Evolutionary conservation across 2,329 filamentous ascomycete genomes (phyloP).

Genomic region (Lachnellula hyalina): DNA sequence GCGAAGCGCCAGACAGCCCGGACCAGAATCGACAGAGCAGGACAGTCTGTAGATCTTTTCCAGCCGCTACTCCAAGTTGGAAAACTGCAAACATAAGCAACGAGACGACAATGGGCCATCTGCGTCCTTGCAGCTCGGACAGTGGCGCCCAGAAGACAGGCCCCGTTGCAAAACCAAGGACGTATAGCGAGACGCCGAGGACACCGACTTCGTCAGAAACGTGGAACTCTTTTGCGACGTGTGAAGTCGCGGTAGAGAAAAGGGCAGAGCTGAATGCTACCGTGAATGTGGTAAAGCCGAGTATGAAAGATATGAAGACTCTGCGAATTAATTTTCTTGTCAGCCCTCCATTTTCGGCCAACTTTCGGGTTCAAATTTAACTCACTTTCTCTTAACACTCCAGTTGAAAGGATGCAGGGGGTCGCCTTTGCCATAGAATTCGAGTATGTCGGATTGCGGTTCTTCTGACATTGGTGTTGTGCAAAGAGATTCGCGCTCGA

Average conservation of each 20-base stretch:
- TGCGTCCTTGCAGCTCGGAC: slow-evolving; percentile 55
- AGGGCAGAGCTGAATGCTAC: slow-evolving; percentile 27
- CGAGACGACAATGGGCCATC: slow-evolving; percentile 51
- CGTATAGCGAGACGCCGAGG: slow-evolving; percentile 52
- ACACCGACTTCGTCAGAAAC: slow-evolving; percentile 51
- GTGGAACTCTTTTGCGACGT: slow-evolving; percentile 46
- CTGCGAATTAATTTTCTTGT: neutral
- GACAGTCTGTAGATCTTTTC: slow-evolving; percentile 51
- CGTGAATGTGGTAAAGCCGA: slow-evolving; percentile 26
- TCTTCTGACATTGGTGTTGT: too few relatives aligned
- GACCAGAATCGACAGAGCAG: slow-evolving; percentile 61
- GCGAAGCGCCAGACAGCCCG: slow-evolving; percentile 49
- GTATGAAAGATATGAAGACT: slow-evolving; percentile 17
- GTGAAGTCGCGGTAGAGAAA: slow-evolving; percentile 42
- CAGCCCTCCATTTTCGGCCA: neutral
- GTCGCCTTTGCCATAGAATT: neutral
- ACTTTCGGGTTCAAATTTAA: neutral
- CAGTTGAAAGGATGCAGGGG: neutral
- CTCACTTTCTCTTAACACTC: neutral
- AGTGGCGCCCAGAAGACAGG: slow-evolving; percentile 63
- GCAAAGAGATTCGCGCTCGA: too few relatives aligned
- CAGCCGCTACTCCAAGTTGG: slow-evolving; percentile 51
- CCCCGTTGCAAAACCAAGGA: slow-evolving; percentile 53
- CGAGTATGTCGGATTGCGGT: too few relatives aligned
- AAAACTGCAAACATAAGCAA: slow-evolving; percentile 54